Conservation (phyloP, 2,329 filamentous ascomycete species). For the Fusarium zealandicum region DNA sequence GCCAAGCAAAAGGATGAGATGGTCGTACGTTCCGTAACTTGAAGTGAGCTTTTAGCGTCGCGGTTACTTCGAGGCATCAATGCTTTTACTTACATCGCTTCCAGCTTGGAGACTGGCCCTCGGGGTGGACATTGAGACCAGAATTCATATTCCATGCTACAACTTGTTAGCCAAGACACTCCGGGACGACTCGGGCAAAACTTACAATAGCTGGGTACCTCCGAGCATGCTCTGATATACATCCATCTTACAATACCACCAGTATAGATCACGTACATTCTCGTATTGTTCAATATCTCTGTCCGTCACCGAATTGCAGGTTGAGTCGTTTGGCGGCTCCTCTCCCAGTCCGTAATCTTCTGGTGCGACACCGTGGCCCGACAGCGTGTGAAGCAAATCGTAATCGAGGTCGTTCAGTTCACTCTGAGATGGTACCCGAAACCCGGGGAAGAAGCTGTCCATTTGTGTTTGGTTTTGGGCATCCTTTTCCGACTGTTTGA, state of each 20-base stretch:
- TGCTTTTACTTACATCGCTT: slow-evolving; percentile 67
- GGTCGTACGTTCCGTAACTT: slow-evolving; percentile 88
- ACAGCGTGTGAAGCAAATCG: slow-evolving; percentile 51
- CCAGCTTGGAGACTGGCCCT: slow-evolving; percentile 76
- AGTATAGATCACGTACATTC: slow-evolving; percentile 84
- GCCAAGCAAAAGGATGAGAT: slow-evolving; percentile 81
- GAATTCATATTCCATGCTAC: slow-evolving; percentile 77
- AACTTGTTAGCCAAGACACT: slow-evolving; percentile 28
- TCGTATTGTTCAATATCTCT: slow-evolving; percentile 82
- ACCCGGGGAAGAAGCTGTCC: slow-evolving; percentile 39
- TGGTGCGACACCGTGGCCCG: slow-evolving; percentile 49
- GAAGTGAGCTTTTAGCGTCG: slow-evolving; percentile 36
- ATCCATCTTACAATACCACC: slow-evolving; percentile 97
- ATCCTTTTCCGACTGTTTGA: slow-evolving; percentile 44
- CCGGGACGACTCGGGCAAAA: slow-evolving; percentile 26
- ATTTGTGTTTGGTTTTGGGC: slow-evolving; percentile 48
- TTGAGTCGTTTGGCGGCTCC: slow-evolving; percentile 39
- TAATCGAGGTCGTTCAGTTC: slow-evolving; percentile 52
- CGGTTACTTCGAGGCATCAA: background rate
- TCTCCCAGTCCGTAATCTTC: slow-evolving; percentile 49
- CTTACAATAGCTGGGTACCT: slow-evolving; percentile 85
- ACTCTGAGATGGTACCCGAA: slow-evolving; percentile 27
- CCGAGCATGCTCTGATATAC: slow-evolving; percentile 89
- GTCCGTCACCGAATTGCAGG: slow-evolving; percentile 48
- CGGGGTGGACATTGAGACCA: slow-evolving; percentile 92